Evolutionary conservation across 805 yeast genomes (phyloP).

Genomic region (Jamesozyma rosinii): DNA sequence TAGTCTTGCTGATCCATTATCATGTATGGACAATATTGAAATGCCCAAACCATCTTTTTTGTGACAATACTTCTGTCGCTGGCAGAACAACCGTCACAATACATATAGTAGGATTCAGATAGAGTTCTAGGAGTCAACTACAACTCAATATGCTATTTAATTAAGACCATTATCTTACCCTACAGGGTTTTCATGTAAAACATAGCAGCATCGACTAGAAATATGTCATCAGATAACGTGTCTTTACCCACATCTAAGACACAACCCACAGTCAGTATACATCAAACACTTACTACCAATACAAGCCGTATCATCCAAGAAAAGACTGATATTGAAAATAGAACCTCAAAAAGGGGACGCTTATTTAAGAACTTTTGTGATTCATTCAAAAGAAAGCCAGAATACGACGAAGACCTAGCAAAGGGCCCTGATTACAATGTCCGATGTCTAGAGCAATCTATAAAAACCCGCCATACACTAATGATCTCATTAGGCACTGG

Average conservation of each 20-base stretch:
- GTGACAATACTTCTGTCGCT: too few species aligned
- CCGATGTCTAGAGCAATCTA: constrained; percentile 5
- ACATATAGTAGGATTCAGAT: too few species aligned
- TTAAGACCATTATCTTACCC: too few species aligned
- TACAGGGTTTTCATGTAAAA: too few species aligned
- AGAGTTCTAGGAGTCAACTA: too few species aligned
- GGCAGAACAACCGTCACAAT: too few species aligned
- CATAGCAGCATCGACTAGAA: not conserved
- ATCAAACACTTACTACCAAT: not conserved
- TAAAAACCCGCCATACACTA: constrained; percentile 14
- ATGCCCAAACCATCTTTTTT: too few species aligned
- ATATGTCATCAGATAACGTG: not conserved
- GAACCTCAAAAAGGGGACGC: not conserved
- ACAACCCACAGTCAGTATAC: not conserved
- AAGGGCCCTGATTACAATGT: not conserved
- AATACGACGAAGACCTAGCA: not conserved
- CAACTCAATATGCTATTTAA: too few species aligned
- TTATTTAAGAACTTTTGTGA: not conserved
- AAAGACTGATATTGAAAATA: not conserved
- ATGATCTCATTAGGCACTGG: constrained; percentile 66
- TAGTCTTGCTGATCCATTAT: too few species aligned
- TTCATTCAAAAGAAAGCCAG: not conserved
- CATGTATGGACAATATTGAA: too few species aligned
- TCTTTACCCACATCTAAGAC: not conserved
- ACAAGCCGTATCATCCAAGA: not conserved